Conservation (phyloP, 2,329 filamentous ascomycete species). For the Aureobasidium sp. region DNA sequence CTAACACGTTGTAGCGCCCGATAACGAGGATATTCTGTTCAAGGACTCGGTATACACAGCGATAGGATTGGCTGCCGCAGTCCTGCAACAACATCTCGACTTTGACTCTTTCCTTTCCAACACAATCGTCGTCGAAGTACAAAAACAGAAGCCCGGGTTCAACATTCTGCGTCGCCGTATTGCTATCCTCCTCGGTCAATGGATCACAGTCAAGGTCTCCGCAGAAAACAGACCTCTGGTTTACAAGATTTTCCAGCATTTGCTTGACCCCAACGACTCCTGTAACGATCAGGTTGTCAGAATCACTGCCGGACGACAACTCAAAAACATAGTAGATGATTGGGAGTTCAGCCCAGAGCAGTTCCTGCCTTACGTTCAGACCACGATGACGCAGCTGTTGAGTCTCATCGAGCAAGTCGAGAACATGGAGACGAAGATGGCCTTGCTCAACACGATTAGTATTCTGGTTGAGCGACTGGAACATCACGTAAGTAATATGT, state of each 20-base stretch:
- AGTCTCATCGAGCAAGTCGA: slow-evolving; percentile 71
- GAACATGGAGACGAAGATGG: slow-evolving; percentile 81
- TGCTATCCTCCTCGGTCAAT: slow-evolving; percentile 80
- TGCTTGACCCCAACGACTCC: slow-evolving; percentile 66
- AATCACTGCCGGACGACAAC: slow-evolving; percentile 79
- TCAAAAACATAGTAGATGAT: slow-evolving; percentile 73
- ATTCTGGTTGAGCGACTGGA: slow-evolving; percentile 76
- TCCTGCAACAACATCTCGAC: slow-evolving; percentile 66
- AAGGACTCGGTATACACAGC: slow-evolving; percentile 96
- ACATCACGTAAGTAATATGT: slow-evolving; percentile 44
- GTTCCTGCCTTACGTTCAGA: slow-evolving; percentile 70
- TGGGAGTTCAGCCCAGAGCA: slow-evolving; percentile 67
- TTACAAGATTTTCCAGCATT: slow-evolving; percentile 82
- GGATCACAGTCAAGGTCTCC: slow-evolving; percentile 71
- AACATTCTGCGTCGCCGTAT: slow-evolving; percentile 82
- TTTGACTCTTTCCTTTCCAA: slow-evolving; percentile 72
- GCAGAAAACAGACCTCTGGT: slow-evolving; percentile 61
- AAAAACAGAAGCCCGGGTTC: slow-evolving; percentile 57
- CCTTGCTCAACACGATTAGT: slow-evolving; percentile 77
- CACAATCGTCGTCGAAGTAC: slow-evolving; percentile 70
- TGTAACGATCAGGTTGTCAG: slow-evolving; percentile 87
- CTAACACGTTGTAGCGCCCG: slow-evolving; percentile 31
- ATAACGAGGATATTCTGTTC: slow-evolving; percentile 63
- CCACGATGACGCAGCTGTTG: slow-evolving; percentile 66
- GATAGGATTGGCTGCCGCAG: slow-evolving; percentile 74